These are phyloP conservation scores for Fistulina hepatica DNA, from an alignment of 1,284 basidiomycete genomes.

Conservation along the genomic window DNA sequence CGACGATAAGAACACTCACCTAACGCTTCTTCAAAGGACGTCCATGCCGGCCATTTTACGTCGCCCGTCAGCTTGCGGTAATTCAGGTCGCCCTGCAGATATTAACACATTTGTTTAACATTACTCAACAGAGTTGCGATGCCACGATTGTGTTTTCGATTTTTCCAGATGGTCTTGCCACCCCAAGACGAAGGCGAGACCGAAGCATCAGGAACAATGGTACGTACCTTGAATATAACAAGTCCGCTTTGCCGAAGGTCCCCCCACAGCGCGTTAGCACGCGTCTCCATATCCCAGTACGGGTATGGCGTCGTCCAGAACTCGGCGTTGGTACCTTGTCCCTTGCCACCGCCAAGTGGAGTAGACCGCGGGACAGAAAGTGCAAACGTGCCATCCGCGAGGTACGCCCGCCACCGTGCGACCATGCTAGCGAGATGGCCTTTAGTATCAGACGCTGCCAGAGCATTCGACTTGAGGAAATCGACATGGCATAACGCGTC, in stretches of 20 bases:
- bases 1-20: slow-evolving; percentile 44
- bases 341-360: slow-evolving; percentile 41
- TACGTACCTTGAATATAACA: slow-evolving; percentile 80
- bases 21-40: slow-evolving; percentile 68
- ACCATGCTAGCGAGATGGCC: slow-evolving; percentile 53
- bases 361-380: slow-evolving; percentile 62
- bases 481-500: slow-evolving; percentile 45
- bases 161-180: no score
- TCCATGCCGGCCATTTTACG: slow-evolving; percentile 78
- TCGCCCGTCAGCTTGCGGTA: slow-evolving; percentile 91
- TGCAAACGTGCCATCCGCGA: slow-evolving; percentile 63
- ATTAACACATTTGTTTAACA: slow-evolving; percentile 75
- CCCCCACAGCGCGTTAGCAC: slow-evolving; percentile 48
- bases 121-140: neutral
- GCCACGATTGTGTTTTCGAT: no score
- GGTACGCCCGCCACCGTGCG: slow-evolving; percentile 62
- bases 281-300: slow-evolving; percentile 69
- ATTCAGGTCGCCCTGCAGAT: slow-evolving; percentile 20
- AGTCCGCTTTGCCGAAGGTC: slow-evolving; percentile 58
- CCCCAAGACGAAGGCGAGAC: no score
- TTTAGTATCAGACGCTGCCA: slow-evolving; percentile 12
- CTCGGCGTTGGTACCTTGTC: slow-evolving; percentile 11
- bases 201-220: no score
- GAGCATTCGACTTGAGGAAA: slow-evolving; percentile 37
- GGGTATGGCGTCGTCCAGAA: slow-evolving; percentile 84